phyloP scores from a whole-genome alignment of 352 stramenopile genomes.

The Phytopythium litorale region DNA sequence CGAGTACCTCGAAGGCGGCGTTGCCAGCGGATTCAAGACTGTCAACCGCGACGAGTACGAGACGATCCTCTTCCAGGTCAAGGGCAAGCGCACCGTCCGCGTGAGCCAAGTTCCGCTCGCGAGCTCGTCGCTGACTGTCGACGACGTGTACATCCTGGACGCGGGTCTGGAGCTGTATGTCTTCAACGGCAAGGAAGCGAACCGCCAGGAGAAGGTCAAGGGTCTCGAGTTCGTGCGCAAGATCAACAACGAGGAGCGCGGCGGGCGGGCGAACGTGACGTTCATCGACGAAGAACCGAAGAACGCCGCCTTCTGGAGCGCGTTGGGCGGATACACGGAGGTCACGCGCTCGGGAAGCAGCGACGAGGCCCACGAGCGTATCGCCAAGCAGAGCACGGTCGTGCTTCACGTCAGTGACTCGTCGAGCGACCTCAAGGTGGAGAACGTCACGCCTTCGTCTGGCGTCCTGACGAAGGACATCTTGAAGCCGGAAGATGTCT shows the following conservation, averaged over 20 bases:
- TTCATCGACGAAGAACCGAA: constrained; percentile 89
- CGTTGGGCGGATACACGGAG: constrained; percentile 83
- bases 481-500: constrained; percentile 89
- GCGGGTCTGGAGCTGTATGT: constrained; percentile 90
- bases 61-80: constrained; percentile 87
- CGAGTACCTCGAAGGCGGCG: constrained; percentile 90
- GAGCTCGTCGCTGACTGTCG: constrained; percentile 84
- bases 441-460: constrained; percentile 58
- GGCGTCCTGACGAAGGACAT: constrained; percentile 74
- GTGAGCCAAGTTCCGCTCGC: constrained; percentile 84
- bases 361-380: constrained; percentile 62
- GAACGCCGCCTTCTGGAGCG: constrained; percentile 89
- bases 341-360: constrained; percentile 58
- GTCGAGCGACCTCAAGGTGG: constrained; percentile 44
- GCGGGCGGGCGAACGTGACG: constrained; percentile 70
- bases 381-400: constrained; percentile 56
- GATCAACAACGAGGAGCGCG: constrained; percentile 83
- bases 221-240: constrained; percentile 86
- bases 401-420: constrained; percentile 81
- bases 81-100: constrained; percentile 86
- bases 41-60: constrained; percentile 89
- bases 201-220: constrained; percentile 91
- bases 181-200: constrained; percentile 71
- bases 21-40: constrained; percentile 91
- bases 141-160: constrained; percentile 96